Conservation (phyloP, 2,329 filamentous ascomycete genomes). For the Thielaviopsis punctulata region DNA sequence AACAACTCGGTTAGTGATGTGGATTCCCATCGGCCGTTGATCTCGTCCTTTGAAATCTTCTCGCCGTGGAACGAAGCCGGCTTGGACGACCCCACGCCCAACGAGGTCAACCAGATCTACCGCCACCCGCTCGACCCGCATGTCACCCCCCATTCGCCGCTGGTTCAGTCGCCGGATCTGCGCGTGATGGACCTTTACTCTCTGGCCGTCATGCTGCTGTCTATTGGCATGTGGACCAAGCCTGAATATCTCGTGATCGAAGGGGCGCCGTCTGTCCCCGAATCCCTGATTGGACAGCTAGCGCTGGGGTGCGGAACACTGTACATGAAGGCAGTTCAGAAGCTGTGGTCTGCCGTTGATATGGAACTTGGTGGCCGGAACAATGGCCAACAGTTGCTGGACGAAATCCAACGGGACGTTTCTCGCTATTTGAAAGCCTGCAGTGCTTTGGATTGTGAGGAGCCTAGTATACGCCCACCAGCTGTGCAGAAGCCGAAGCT, state of each 20-base stretch:
- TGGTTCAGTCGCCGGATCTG: constrained; percentile 33
- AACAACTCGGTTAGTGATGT: constrained; percentile 28
- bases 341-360: constrained; percentile 55
- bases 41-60: constrained; percentile 63
- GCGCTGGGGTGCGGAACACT: constrained; percentile 53
- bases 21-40: constrained; percentile 49
- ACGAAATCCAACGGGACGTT: constrained; percentile 35
- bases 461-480: constrained; percentile 29
- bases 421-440: constrained; percentile 45
- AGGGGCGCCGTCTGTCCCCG: constrained; percentile 18
- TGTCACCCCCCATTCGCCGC: constrained; percentile 29
- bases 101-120: constrained; percentile 30
- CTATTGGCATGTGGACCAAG: constrained; percentile 59
- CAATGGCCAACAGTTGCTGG: constrained; percentile 31
- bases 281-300: constrained; percentile 42
- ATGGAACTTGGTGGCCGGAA: constrained; percentile 31
- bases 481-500: constrained; percentile 3
- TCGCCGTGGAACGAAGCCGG: constrained; percentile 20
- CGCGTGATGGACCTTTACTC: constrained; percentile 54
- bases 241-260: constrained; percentile 35
- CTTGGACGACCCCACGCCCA: constrained; percentile 15
- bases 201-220: constrained; percentile 54
- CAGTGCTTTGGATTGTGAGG: constrained; percentile 15
- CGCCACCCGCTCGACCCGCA: constrained; percentile 49
- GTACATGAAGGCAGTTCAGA: constrained; percentile 58